Evolutionary conservation across 495 filamentous ascomycete genomes (phyloP).

Genomic region (Podospora pseudocomata): DNA sequence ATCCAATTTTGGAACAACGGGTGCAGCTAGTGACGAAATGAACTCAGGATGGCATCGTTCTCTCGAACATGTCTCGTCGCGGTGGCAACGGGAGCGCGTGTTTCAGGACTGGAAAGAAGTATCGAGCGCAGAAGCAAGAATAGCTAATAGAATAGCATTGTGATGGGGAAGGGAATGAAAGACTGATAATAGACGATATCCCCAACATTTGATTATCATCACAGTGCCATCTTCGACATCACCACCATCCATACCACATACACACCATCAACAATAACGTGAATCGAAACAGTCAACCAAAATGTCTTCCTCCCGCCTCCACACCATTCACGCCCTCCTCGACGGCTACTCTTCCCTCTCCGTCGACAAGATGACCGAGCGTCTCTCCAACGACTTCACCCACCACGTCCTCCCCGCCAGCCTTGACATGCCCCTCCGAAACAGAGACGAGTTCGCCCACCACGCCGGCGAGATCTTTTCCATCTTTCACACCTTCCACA

Average conservation of each 20-base stretch:
- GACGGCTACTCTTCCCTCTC: constrained; percentile 37
- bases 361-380: constrained; percentile 29
- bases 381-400: constrained; percentile 31
- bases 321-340: constrained; percentile 33
- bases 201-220: background rate
- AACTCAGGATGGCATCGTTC: background rate
- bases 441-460: constrained; percentile 31
- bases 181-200: background rate
- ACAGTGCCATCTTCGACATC: no score
- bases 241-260: background rate
- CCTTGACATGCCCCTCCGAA: constrained; percentile 34
- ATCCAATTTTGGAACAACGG: background rate
- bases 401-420: constrained; percentile 39
- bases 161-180: background rate
- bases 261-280: background rate
- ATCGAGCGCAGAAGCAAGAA: background rate
- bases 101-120: background rate
- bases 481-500: constrained; percentile 38
- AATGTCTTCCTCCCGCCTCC: constrained; percentile 15
- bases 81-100: background rate
- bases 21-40: background rate
- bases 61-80: background rate
- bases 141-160: background rate
- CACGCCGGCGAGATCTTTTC: constrained; percentile 37
- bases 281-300: background rate